Evolutionary conservation across 106 monocot species (phyloP).

Genomic region (Hemerocallis citrina): DNA sequence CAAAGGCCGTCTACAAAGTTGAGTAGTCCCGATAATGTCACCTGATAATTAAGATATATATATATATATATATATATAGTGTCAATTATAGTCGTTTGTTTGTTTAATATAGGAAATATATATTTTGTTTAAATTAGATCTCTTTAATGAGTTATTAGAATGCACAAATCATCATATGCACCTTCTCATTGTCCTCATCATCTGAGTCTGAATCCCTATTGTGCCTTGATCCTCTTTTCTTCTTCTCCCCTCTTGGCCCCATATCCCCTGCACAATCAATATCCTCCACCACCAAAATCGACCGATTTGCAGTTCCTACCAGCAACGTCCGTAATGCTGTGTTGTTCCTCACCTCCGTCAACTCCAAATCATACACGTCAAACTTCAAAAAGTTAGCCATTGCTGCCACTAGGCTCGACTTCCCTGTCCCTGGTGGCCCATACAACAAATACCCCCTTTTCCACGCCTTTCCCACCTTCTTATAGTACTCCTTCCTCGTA

Average conservation of each 20-base stretch:
- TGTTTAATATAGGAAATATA: too few relatives aligned
- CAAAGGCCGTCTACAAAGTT: slow-evolving; percentile 31
- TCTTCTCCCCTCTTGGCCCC: background rate
- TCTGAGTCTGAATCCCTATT: background rate
- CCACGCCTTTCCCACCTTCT: slow-evolving; percentile 10
- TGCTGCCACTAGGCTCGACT: slow-evolving; percentile 9
- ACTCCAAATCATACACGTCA: slow-evolving; percentile 9
- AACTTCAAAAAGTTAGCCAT: slow-evolving; percentile 6
- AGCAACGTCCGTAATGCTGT: background rate
- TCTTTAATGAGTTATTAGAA: too few relatives aligned
- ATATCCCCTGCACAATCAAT: slow-evolving; percentile 1
- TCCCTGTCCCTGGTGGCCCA: slow-evolving; percentile 11
- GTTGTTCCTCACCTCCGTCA: background rate
- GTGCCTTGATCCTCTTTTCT: too few relatives aligned
- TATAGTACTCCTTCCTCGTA: slow-evolving; percentile 5
- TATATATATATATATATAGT: background rate
- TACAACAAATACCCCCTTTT: slow-evolving; percentile 5
- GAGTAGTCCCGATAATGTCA: slow-evolving; percentile 14
- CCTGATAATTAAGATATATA: too few relatives aligned
- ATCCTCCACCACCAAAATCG: slow-evolving; percentile 5
- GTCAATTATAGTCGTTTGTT: too few relatives aligned
- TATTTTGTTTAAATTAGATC: too few relatives aligned
- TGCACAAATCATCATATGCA: background rate
- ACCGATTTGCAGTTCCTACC: background rate
- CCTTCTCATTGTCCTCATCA: background rate